phyloP scores from a whole-genome alignment of 2,329 filamentous ascomycete species.

The Sporothrix globosa region DNA sequence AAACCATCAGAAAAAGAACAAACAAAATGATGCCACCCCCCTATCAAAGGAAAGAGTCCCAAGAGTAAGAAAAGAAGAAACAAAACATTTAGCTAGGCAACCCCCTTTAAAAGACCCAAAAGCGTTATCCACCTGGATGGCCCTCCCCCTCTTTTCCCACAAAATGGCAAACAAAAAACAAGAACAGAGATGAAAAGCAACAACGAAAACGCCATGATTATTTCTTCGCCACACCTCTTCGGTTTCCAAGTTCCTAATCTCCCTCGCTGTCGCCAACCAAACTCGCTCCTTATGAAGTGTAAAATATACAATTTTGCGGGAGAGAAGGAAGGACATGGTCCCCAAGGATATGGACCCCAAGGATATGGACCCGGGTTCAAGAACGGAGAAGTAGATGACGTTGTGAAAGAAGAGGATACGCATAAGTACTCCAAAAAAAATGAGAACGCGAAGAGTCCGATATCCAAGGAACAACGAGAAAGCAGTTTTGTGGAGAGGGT shows the following conservation, averaged over 20 bases:
- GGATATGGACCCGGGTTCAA: too few relatives aligned
- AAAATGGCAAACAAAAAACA: not conserved
- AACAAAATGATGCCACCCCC: not conserved
- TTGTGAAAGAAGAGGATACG: not conserved
- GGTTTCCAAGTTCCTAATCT: not conserved
- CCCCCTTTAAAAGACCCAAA: not conserved
- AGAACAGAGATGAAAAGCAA: not conserved
- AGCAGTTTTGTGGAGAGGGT: not conserved
- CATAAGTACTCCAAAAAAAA: not conserved
- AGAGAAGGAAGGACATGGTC: not conserved
- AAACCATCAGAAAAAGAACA: not conserved
- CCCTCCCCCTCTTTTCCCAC: not conserved
- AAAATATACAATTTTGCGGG: not conserved
- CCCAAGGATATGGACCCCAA: too few relatives aligned
- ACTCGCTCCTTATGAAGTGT: not conserved
- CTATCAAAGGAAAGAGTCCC: not conserved
- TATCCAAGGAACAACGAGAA: constrained; percentile 11
- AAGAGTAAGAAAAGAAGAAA: not conserved
- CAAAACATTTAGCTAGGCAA: too few relatives aligned
- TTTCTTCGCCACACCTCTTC: not conserved
- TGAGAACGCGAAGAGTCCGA: not conserved
- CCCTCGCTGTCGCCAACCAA: not conserved
- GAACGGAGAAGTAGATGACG: not conserved
- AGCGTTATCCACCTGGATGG: not conserved
- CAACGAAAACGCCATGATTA: constrained; percentile 26